Evolutionary conservation across 345 rosid genomes (phyloP).

Genomic region (Melaleuca alternifolia): DNA sequence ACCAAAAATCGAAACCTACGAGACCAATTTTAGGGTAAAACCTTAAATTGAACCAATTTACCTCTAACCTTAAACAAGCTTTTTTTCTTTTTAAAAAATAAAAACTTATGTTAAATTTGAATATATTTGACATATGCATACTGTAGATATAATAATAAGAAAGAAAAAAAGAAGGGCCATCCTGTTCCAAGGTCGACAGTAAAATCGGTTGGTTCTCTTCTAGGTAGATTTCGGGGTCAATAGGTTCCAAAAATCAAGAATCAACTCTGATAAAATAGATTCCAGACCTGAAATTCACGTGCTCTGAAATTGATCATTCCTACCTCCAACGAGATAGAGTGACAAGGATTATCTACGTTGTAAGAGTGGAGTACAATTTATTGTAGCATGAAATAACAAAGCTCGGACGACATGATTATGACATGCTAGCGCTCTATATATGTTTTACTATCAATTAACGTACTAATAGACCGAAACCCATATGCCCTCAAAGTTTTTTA

Average conservation of each 20-base stretch:
- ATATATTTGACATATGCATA: not conserved
- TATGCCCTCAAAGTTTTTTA: not conserved
- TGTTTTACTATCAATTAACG: not conserved
- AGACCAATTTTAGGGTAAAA: not conserved
- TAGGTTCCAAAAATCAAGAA: not conserved
- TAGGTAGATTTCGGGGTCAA: not conserved
- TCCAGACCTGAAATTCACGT: rapidly evolving
- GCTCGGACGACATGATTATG: not conserved
- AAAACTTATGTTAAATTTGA: not conserved
- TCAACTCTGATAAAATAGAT: rapidly evolving
- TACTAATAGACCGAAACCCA: not conserved
- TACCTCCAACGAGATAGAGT: not conserved
- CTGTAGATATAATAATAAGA: not conserved
- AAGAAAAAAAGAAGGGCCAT: rapidly evolving
- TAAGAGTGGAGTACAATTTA: not conserved
- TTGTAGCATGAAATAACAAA: not conserved
- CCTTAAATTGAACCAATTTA: not conserved
- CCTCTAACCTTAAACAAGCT: not conserved
- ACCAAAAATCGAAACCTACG: not conserved
- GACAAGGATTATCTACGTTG: not conserved
- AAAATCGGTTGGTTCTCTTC: rapidly evolving
- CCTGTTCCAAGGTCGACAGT: rapidly evolving
- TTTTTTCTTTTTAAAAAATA: not conserved
- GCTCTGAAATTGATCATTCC: not conserved
- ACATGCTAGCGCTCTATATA: not conserved